A percentile compares a stretch with the other conserved stretches of the same genome.
Conservation (phyloP, 1,139 yeast genomes). For the Blastobotrys ciferrii region DNA sequence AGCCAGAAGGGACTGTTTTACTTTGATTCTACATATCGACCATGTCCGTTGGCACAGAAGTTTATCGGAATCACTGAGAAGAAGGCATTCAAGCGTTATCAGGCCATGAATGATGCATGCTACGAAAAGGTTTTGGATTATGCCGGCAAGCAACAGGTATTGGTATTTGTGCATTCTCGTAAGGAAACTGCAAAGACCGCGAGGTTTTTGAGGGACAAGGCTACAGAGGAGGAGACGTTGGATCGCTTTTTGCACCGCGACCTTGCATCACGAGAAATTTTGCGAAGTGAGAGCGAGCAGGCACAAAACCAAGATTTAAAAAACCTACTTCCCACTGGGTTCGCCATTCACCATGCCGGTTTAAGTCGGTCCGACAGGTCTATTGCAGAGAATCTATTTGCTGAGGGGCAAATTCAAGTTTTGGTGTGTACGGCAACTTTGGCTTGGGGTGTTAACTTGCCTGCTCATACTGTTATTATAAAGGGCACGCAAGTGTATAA, state of each 20-base stretch:
- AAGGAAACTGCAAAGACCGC: slow-evolving; percentile 90
- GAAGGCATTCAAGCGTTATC: slow-evolving; percentile 71
- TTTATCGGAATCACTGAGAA: slow-evolving; percentile 86
- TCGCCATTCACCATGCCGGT: slow-evolving; percentile 97
- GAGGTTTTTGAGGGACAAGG: slow-evolving; percentile 61
- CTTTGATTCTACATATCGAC: slow-evolving; percentile 81
- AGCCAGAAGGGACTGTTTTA: slow-evolving; percentile 59
- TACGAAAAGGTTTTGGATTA: slow-evolving; percentile 76
- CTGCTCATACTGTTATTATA: slow-evolving; percentile 93
- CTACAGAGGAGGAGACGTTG: slow-evolving; percentile 55
- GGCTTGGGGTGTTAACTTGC: slow-evolving; percentile 98
- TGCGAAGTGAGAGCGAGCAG: slow-evolving; percentile 60
- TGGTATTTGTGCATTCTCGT: slow-evolving; percentile 90
- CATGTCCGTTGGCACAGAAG: slow-evolving; percentile 89
- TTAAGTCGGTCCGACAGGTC: slow-evolving; percentile 69
- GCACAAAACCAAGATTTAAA: slow-evolving; percentile 56
- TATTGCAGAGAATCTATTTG: slow-evolving; percentile 80
- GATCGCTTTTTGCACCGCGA: slow-evolving; percentile 50
- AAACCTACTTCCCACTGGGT: slow-evolving; percentile 64
- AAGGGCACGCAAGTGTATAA: slow-evolving; percentile 94
- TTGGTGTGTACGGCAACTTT: slow-evolving; percentile 92
- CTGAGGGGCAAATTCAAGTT: slow-evolving; percentile 79
- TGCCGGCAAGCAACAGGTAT: slow-evolving; percentile 67
- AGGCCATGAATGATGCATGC: slow-evolving; percentile 90
- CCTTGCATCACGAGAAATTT: slow-evolving; percentile 61